Conservation (phyloP, 352 stramenopile genomes). For the Halophytophthora batemanensis region DNA sequence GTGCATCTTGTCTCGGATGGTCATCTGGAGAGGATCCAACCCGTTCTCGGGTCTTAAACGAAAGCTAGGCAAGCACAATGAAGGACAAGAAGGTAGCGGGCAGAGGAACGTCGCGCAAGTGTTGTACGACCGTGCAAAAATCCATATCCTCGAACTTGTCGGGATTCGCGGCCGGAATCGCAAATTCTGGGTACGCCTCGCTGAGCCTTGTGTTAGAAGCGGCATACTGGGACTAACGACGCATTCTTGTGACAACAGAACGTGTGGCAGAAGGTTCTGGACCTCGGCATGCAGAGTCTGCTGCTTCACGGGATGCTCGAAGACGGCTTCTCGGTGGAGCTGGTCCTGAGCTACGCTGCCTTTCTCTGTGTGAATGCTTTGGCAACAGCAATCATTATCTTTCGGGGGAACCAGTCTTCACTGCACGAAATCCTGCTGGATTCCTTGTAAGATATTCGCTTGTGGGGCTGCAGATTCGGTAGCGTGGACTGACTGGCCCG, state of each 20-base stretch:
- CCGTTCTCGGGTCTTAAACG: slow-evolving; percentile 9
- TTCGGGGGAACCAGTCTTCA: slow-evolving; percentile 21
- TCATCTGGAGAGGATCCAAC: slow-evolving; percentile 14
- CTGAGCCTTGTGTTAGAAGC: background rate
- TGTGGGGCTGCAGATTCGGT: background rate
- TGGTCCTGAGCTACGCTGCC: slow-evolving; percentile 28
- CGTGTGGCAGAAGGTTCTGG: slow-evolving; percentile 27
- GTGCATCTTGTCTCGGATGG: slow-evolving; percentile 28
- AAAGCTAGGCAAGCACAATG: background rate
- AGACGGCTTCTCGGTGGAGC: slow-evolving; percentile 18
- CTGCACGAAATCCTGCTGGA: slow-evolving; percentile 34
- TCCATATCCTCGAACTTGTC: slow-evolving; percentile 14
- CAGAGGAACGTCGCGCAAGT: slow-evolving; percentile 9
- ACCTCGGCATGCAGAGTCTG: slow-evolving; percentile 25
- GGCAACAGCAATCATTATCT: slow-evolving; percentile 19
- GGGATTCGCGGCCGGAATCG: slow-evolving; percentile 27
- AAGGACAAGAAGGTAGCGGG: background rate
- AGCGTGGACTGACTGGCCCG: background rate
- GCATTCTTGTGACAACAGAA: slow-evolving; percentile 22
- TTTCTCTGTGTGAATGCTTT: slow-evolving; percentile 30
- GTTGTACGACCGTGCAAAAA: background rate
- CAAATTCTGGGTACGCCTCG: slow-evolving; percentile 40
- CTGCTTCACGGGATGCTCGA: slow-evolving; percentile 28
- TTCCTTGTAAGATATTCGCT: slow-evolving; percentile 21
- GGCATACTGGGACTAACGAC: background rate